Base-by-base conservation (phyloP, 352 stramenopile genomes). In the Phytopythium kandeliae region DNA sequence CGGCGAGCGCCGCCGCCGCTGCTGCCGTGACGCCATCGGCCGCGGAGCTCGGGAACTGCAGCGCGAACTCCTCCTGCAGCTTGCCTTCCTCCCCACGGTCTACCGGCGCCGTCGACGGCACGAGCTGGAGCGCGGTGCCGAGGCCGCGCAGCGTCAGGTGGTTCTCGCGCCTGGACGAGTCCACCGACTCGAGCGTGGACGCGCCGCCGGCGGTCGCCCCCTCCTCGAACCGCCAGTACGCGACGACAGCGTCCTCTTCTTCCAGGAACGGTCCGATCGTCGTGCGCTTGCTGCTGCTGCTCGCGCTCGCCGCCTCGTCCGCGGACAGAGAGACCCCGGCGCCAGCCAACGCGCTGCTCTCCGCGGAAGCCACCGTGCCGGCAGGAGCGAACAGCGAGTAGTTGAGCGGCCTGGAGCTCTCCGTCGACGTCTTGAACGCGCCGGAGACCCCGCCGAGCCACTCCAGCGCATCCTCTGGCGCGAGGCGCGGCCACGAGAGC, bases 171-270 rank as follows among this genome's bases (percentile, higher is more conserved):
- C 92, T 94, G 33, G 78, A 92, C 36, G 81, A 90, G 60, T 94
- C 84, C 45, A 85, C 48, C 11, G 72, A 86, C 33, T 91, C 76
- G 28, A 78, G 57, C 9, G 57, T 65, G 12, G 41, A 22, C 33
- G 6, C 35, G 34, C 53, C 50, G 6, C 37, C n/a, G 4, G 33
- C 51, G 24, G 38, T 73, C 1, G 63, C 57, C 9, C 74, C 83
- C 72, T 94, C 83, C 68, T 94, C 83, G 54, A 94, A 94, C 16
- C 83, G 71, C 83, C 83, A 94, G 52, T 94, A 94, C 8, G 77
- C 80, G 22, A 92, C 77, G 16, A 94, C 78, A 3, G 79, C 78
- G 54, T 94, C 80, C 52, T 92, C 83, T 52, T 94, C 83, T 17
- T 92, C 83, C 21, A 91, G 62, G 48, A 92, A 94, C 33, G 83